phyloP scores from a whole-genome alignment of 306 rosid species.

The Luffa aegyptiaca region DNA sequence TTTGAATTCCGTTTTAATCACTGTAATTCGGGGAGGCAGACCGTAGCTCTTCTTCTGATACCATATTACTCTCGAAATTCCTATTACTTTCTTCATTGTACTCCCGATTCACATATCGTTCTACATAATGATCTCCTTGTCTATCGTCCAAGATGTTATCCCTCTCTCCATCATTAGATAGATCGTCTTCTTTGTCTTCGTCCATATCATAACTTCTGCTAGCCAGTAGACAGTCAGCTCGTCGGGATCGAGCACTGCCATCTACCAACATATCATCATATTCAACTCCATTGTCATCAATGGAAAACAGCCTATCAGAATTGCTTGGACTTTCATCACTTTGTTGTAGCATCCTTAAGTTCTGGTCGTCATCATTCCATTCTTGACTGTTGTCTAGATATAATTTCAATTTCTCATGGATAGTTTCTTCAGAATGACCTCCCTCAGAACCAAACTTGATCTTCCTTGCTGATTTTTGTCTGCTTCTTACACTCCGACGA shows the following conservation, averaged over 20 bases:
- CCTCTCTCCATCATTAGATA: slow-evolving; percentile 3
- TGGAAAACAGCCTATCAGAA: slow-evolving; percentile 32
- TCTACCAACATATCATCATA: slow-evolving; percentile 26
- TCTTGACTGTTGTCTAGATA: slow-evolving; percentile 10
- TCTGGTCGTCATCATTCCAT: slow-evolving; percentile 21
- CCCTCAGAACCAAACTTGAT: slow-evolving; percentile 8
- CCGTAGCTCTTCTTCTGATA: slow-evolving; percentile 7
- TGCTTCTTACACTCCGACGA: slow-evolving; percentile 37
- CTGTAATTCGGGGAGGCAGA: slow-evolving; percentile 23
- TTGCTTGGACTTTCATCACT: slow-evolving; percentile 20
- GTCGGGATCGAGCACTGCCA: slow-evolving; percentile 18
- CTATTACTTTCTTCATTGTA: slow-evolving; percentile 21
- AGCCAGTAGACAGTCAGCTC: slow-evolving; percentile 18
- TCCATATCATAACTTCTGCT: slow-evolving; percentile 23
- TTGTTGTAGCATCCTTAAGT: slow-evolving; percentile 12
- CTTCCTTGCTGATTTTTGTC: slow-evolving; percentile 23
- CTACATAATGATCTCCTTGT: slow-evolving; percentile 19
- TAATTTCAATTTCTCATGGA: slow-evolving; percentile 15
- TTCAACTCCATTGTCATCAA: slow-evolving; percentile 30
- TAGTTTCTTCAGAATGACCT: slow-evolving; percentile 4
- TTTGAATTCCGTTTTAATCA: neutral
- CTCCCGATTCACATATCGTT: slow-evolving; percentile 29
- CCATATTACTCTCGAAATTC: slow-evolving; percentile 21
- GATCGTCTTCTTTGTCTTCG: slow-evolving; percentile 8
- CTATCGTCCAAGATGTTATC: neutral